A percentile compares a stretch with the other conserved stretches of the same genome.
These are phyloP conservation scores for Curvularia spicifera DNA, from an alignment of 2,329 filamentous ascomycete genomes.

Conservation along the genomic window DNA sequence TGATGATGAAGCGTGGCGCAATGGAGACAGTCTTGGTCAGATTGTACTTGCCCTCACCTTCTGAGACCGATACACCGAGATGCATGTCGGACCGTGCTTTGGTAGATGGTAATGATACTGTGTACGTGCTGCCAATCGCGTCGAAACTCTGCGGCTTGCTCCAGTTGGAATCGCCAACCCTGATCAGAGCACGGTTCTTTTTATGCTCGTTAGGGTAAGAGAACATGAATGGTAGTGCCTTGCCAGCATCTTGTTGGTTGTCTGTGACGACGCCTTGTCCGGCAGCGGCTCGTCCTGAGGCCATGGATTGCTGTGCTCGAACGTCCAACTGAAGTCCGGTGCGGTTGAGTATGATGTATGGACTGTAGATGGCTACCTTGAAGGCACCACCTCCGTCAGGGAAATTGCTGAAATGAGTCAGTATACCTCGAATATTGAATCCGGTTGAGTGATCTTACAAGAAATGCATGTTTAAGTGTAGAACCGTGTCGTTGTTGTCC, in stretches of 20 bases:
- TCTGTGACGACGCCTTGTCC: conserved; percentile 72
- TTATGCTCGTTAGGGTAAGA: conserved; percentile 88
- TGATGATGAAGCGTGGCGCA: conserved; percentile 88
- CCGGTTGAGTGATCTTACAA: conserved; percentile 58
- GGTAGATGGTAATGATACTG: conserved; percentile 80
- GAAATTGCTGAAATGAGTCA: conserved; percentile 61
- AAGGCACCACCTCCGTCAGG: conserved; percentile 95
- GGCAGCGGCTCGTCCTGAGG: conserved; percentile 81
- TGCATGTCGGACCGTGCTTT: conserved; percentile 82
- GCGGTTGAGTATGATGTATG: conserved; percentile 94
- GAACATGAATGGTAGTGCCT: conserved; percentile 92
- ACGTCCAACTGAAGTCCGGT: conserved; percentile 89
- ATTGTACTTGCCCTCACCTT: conserved; percentile 97
- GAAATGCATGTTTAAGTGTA: conserved; percentile 89
- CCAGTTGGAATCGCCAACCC: conserved; percentile 89
- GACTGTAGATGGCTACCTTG: conserved; percentile 92
- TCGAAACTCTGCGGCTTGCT: conserved; percentile 98
- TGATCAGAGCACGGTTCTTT: conserved; percentile 86
- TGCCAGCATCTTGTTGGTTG: conserved; percentile 65
- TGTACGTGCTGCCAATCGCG: conserved; percentile 90
- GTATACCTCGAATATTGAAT: neutral
- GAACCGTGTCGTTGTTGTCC: conserved; percentile 78
- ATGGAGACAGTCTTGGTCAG: conserved; percentile 94
- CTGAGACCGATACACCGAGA: conserved; percentile 83
- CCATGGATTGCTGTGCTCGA: conserved; percentile 86